A percentile compares a stretch with the other conserved stretches of the same genome.
These are phyloP conservation scores for Capsicum baccatum DNA, from an alignment of 257 asterid species.

Conservation along the genomic window DNA sequence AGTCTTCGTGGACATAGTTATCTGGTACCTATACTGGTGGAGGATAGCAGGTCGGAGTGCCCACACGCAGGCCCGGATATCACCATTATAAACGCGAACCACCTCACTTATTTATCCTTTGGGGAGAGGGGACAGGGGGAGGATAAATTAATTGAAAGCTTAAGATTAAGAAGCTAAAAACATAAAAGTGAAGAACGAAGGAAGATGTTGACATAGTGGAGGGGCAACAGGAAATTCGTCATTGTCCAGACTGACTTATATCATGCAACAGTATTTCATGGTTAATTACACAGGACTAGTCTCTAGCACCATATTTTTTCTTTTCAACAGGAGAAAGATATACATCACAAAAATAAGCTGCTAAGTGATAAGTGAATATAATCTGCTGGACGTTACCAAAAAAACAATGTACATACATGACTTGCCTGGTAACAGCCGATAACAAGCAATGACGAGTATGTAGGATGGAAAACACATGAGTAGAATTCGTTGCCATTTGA, in stretches of 20 bases:
- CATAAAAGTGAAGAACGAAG: background rate
- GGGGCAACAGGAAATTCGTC: background rate
- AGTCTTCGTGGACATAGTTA: background rate
- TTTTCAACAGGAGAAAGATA: background rate
- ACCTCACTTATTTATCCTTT: background rate
- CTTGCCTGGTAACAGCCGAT: slow-evolving; percentile 97
- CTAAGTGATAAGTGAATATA: background rate
- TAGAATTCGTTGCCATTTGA: slow-evolving; percentile 85
- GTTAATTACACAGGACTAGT: background rate
- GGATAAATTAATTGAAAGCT: background rate
- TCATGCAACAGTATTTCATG: background rate
- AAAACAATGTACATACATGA: background rate
- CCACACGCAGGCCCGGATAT: background rate
- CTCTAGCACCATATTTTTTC: background rate
- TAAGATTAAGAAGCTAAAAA: background rate
- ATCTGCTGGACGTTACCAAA: background rate
- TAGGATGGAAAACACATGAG: slow-evolving; percentile 94
- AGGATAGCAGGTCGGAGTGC: background rate
- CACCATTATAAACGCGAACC: background rate
- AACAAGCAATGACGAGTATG: slow-evolving; percentile 77
- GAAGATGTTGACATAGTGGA: background rate
- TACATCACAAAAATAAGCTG: background rate
- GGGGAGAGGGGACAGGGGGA: too few relatives aligned
- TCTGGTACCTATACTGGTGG: background rate
- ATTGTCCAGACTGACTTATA: background rate